phyloP scores from a whole-genome alignment of 75 land plant genomes.

The Sequoia sempervirens region DNA sequence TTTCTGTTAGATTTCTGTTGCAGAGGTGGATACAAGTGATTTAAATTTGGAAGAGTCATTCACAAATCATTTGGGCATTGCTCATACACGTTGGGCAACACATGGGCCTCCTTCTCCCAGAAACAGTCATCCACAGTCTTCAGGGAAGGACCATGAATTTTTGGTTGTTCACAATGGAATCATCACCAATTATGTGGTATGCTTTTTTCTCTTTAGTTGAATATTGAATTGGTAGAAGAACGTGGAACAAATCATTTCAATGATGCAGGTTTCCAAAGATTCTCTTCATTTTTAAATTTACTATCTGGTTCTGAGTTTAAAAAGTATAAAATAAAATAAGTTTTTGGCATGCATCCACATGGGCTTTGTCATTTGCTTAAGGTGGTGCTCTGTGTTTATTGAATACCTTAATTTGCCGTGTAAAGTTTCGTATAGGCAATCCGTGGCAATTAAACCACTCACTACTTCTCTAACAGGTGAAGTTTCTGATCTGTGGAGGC shows the following conservation, averaged over 20 bases:
- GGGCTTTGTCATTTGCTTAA: not conserved
- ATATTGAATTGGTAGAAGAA: not conserved
- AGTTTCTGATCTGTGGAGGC: not conserved
- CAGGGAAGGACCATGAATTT: conserved; percentile 80
- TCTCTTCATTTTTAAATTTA: not conserved
- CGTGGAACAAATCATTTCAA: not conserved
- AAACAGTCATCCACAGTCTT: conserved; percentile 94
- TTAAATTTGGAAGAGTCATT: conserved; percentile 72
- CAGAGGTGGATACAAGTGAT: conserved; percentile 70
- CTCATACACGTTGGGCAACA: conserved; percentile 98
- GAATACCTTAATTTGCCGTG: not conserved
- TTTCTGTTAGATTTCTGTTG: not conserved
- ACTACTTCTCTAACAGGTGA: not conserved
- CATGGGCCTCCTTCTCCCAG: conserved; percentile 94
- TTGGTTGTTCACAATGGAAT: conserved; percentile 98
- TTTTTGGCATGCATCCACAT: not conserved
- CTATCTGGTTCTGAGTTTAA: not conserved
- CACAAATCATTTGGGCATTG: conserved; percentile 86
- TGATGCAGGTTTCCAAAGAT: not conserved
- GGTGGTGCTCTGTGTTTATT: not conserved
- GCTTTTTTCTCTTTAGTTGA: conserved; percentile 6
- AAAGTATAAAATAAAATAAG: not conserved
- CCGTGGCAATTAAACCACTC: not conserved
- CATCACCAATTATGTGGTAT: conserved; percentile 89
- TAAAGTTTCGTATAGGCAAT: not conserved